phyloP scores from a whole-genome alignment of 78 protist species.

The Dictyostelium capitatum region DNA sequence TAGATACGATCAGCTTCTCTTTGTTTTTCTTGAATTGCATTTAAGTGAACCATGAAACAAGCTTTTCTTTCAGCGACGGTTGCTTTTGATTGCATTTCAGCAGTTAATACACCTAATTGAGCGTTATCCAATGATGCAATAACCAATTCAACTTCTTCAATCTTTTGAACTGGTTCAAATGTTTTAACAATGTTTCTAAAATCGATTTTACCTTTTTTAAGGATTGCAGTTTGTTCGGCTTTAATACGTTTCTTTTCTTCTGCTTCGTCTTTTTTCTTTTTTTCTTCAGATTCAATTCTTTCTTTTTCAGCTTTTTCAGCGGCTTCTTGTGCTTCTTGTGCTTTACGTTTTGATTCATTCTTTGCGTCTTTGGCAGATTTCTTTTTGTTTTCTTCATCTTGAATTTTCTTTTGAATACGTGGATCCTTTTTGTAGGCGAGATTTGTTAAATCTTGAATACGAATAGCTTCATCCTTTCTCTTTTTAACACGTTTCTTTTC shows the following conservation, averaged over 20 bases:
- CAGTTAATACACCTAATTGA: conserved; percentile 23
- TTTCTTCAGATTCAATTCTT: conserved; percentile 44
- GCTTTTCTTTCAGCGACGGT: conserved; percentile 21
- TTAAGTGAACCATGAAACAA: background rate
- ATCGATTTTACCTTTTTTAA: conserved; percentile 13
- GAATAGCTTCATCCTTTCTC: conserved; percentile 76
- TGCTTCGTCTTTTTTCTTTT: conserved; percentile 58
- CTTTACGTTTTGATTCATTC: conserved; percentile 41
- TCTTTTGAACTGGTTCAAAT: conserved; percentile 17
- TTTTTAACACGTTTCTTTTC: conserved; percentile 78
- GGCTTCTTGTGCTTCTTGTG: conserved; percentile 60
- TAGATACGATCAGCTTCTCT: background rate
- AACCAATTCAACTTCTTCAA: conserved; percentile 81
- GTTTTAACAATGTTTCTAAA: conserved; percentile 26
- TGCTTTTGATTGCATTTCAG: background rate
- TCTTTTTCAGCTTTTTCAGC: conserved; percentile 42
- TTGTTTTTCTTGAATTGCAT: background rate
- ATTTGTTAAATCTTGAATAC: conserved; percentile 81
- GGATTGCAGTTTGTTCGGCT: background rate
- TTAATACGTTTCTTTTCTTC: conserved; percentile 60
- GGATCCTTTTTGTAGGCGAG: conserved; percentile 76
- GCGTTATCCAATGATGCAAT: conserved; percentile 11
- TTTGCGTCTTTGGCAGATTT: conserved; percentile 60
- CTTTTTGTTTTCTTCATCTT: conserved; percentile 68
- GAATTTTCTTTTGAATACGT: conserved; percentile 48